phyloP scores from a whole-genome alignment of 192 early-diverging fungal genomes.

The Backusella macrospora region DNA sequence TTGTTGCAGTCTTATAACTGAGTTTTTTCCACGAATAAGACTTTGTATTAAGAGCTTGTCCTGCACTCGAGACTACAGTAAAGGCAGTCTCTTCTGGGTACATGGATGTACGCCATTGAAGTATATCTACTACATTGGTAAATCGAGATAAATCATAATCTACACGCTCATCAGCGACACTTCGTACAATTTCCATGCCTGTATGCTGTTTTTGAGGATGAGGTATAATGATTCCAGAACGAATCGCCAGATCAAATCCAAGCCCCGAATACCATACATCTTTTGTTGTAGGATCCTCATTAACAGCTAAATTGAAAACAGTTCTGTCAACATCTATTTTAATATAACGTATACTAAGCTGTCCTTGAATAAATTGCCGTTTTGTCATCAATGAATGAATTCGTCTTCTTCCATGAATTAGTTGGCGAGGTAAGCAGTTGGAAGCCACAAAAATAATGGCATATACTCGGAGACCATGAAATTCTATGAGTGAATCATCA shows the following conservation, averaged over 20 bases:
- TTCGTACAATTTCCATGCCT: conserved; percentile 63
- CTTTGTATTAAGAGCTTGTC: conserved; percentile 61
- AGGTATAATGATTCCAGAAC: conserved; percentile 23
- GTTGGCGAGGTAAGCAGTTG: conserved; percentile 65
- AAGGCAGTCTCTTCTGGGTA: conserved; percentile 69
- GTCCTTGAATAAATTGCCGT: conserved; percentile 65
- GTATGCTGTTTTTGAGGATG: conserved; percentile 66
- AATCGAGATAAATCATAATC: conserved; percentile 71
- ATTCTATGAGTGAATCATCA: conserved; percentile 51
- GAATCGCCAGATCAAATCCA: conserved; percentile 38
- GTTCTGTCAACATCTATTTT: conserved; percentile 62
- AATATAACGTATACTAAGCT: conserved; percentile 55
- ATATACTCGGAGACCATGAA: conserved; percentile 68
- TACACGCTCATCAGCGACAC: conserved; percentile 72
- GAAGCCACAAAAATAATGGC: conserved; percentile 60
- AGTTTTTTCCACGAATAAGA: conserved; percentile 73
- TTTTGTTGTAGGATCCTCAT: conserved; percentile 46
- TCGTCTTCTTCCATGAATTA: conserved; percentile 69
- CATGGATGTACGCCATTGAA: conserved; percentile 71
- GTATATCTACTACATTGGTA: conserved; percentile 67
- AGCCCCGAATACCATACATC: conserved; percentile 50
- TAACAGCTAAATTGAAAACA: conserved; percentile 63
- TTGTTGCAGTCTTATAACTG: conserved; percentile 61
- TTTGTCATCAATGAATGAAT: conserved; percentile 69
- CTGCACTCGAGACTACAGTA: conserved; percentile 53